Base-by-base conservation (phyloP, 352 stramenopile genomes). In the Globisporangium spiculum region DNA sequence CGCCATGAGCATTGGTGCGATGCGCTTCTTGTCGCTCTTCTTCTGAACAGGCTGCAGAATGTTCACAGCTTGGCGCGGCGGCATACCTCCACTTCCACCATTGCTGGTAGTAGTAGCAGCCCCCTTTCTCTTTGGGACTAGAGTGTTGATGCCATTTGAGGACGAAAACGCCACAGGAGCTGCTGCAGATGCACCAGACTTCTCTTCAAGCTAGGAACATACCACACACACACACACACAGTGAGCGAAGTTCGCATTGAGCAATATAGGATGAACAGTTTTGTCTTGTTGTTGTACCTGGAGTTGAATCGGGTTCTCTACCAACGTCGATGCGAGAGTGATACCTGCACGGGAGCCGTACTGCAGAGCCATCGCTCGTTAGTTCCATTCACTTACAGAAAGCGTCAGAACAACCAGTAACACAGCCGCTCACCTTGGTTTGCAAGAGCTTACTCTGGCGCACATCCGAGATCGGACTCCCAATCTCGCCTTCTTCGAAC, bases 381-480 rank as follows among this genome's bases (percentile, higher is more conserved):
- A 46, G 54, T 46, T 48, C 27, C 36, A 27, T 36, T 18, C 41
- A 34, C 20, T 46, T 14, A 26, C 16, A n/a, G 46, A 10, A 54
- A 41, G n/a, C 4, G 34, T 24, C 14, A 20, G 2, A 46, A 38
- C 7, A 50, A 1, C n/a, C 22, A 32, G 16, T 24, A 20, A 2
- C 14, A 38, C 10, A 12, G 30, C 0, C 32, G 20, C 60, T 3
- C 61, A 94, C 88, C 76, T 92, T 92, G 48, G 77, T 75, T 64
- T 96, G 88, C 2, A 96, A 71, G 10, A 96, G 63, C 36, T 93
- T 93, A 73, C 86, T 96, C 66, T 94, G 86, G 3, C 86, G 72
- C 2, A 86, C 63, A 60, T 90, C 83, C 0, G 88, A 89, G 24
- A 96, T 88, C 3, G 88, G 84, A 12, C 57, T 71, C 4, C 88